Evolutionary conservation across 441 rosid species (phyloP).

Genomic region (Corymbia calophylla): DNA sequence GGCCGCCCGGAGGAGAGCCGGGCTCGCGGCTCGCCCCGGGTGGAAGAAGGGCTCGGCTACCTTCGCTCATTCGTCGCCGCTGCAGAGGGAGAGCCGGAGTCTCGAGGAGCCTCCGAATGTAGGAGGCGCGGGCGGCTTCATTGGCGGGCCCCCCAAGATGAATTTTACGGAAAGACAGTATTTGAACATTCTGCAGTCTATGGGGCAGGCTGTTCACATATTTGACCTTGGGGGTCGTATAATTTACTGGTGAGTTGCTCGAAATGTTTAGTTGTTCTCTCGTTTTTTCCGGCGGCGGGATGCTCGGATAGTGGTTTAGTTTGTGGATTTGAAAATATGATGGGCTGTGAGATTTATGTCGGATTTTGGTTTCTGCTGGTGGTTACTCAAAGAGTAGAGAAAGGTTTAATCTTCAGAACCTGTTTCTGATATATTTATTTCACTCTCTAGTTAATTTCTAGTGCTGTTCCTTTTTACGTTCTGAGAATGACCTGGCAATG

Average conservation of each 20-base stretch:
- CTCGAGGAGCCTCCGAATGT: constrained; percentile 8
- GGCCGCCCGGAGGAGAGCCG: constrained; percentile 25
- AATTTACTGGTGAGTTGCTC: constrained; percentile 60
- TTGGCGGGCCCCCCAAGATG: constrained; percentile 43
- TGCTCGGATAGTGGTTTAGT: not conserved
- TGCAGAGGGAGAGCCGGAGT: constrained; percentile 61
- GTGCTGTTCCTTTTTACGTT: not conserved
- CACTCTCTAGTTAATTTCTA: not conserved
- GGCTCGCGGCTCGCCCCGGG: constrained; percentile 15
- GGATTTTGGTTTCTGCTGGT: not conserved
- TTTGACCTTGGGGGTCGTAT: constrained; percentile 50
- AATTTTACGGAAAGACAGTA: constrained; percentile 64
- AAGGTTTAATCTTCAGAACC: not conserved
- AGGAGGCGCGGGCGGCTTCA: constrained; percentile 12
- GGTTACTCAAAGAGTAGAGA: not conserved
- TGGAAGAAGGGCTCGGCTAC: constrained; percentile 58
- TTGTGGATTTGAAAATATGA: not conserved
- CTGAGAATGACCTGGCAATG: not conserved
- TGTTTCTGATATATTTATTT: not conserved
- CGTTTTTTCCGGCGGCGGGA: not conserved
- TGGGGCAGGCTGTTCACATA: constrained; percentile 94
- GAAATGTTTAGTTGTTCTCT: not conserved
- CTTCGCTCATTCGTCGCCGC: constrained; percentile 70
- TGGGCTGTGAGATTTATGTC: not conserved
- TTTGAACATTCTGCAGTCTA: constrained; percentile 82